Base-by-base conservation (phyloP, 2,329 filamentous ascomycete species). In the Apiospora hydei region DNA sequence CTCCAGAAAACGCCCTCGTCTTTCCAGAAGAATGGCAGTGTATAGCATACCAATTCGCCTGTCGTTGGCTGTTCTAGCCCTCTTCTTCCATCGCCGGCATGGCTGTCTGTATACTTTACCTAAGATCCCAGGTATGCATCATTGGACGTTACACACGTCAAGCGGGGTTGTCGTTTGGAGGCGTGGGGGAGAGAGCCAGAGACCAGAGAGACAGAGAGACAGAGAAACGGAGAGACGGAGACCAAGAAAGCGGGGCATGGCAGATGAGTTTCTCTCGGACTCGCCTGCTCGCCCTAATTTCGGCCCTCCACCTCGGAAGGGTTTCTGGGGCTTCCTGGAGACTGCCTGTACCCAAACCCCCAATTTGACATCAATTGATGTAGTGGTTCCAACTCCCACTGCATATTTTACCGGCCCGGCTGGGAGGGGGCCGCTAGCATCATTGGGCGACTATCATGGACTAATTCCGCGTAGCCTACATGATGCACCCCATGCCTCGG, bases 261-360 rank as follows among this genome's bases (percentile, higher is more conserved):
- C 41, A 49, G 18, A 41, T 41, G 57, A 64, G n/a, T 30, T 10
- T 24, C 51, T 16, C 26, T 14, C 14, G 16, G 34, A 57, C 18
- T 8, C 16, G 16, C 46, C 16, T 8, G 21, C 16, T 21, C 18
- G 8, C 46, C 26, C 53, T 61, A 61, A 61, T 61, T 34, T 41
- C 57, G 57, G 30, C 57, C 57, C 57, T 64, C 57, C 57, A 64
- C 57, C 34, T 64, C 57, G 57, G 57, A 64, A 64, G 18, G 34
- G 26, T 30, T 30, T 30, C 26, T 30, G 26, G 26, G 53, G 34
- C 18, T 18, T 64, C 18, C 14, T 38, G 41, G 13, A 38, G 34
- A 43, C 10, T 43, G 2, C 41, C 41, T 43, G 41, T 43, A 43
- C 38, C 53, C 53, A n/a, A n/a, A n/a, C n/a, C 0, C 51, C 51